A percentile compares a stretch with the other conserved stretches of the same genome.
Evolutionary conservation across 345 rosid genomes (phyloP).

Genomic region (Brassica carinata): DNA sequence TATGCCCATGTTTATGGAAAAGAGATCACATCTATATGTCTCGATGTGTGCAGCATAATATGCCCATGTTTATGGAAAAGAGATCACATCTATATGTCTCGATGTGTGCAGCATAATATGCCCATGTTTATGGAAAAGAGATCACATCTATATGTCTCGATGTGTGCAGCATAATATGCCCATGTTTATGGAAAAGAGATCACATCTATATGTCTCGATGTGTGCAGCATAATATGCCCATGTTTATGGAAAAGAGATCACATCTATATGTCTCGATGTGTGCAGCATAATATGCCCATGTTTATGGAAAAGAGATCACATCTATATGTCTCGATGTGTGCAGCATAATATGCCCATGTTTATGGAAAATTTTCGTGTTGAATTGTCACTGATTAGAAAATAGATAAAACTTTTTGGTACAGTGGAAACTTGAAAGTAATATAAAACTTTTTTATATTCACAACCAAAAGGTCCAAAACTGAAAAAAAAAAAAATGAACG

Average conservation of each 20-base stretch:
- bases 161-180: conserved; percentile 15
- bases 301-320: neutral
- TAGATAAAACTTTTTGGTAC: neutral
- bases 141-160: neutral
- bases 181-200: neutral
- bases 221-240: conserved; percentile 19
- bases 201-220: conserved; percentile 2
- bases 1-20: conserved; percentile 16
- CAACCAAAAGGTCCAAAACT: neutral
- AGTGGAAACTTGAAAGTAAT: neutral
- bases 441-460: neutral
- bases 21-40: neutral
- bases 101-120: conserved; percentile 12
- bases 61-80: conserved; percentile 14
- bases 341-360: conserved; percentile 18
- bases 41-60: conserved; percentile 17
- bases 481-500: neutral
- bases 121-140: conserved; percentile 8
- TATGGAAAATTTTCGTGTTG: conserved; percentile 10
- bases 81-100: neutral
- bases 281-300: conserved; percentile 20
- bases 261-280: conserved; percentile 5
- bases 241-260: neutral
- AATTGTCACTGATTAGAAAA: conserved; percentile 5
- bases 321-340: conserved; percentile 11